phyloP scores from a whole-genome alignment of 1,284 basidiomycete genomes.

The Exobasidium cylindrosporum region DNA sequence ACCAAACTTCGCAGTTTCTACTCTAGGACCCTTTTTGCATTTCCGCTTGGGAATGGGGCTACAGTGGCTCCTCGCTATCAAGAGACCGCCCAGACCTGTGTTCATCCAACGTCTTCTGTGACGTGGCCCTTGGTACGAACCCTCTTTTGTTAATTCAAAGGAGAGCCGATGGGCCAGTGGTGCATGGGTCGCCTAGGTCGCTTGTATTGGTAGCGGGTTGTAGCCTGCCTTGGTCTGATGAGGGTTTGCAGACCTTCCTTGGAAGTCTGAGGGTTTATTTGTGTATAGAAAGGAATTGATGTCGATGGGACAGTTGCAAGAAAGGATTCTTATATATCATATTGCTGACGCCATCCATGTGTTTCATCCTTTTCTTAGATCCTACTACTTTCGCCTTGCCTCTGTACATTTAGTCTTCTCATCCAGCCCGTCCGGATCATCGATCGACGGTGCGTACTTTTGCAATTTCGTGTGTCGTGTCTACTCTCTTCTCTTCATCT shows the following conservation, averaged over 20 bases:
- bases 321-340: too few species aligned
- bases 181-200: slow-evolving; percentile 35
- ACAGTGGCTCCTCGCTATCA: slow-evolving; percentile 49
- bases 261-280: slow-evolving; percentile 51
- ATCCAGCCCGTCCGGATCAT: background rate
- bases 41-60: slow-evolving; percentile 35
- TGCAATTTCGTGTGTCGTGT: background rate
- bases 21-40: slow-evolving; percentile 52
- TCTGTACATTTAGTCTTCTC: slow-evolving; percentile 3
- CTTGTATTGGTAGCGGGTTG: slow-evolving; percentile 51
- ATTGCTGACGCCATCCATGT: too few species aligned
- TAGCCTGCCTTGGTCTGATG: slow-evolving; percentile 54
- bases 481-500: background rate
- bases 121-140: slow-evolving; percentile 53
- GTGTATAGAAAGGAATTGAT: background rate
- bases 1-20: slow-evolving; percentile 57
- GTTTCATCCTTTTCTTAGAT: background rate
- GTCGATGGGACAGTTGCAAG: background rate
- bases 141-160: slow-evolving; percentile 34
- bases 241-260: slow-evolving; percentile 56
- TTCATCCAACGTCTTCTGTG: slow-evolving; percentile 38
- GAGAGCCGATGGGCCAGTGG: slow-evolving; percentile 51
- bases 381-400: background rate
- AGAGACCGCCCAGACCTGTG: slow-evolving; percentile 42
- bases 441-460: background rate